phyloP scores from a whole-genome alignment of 139 green algal genomes.

The Gonium pectorale region DNA sequence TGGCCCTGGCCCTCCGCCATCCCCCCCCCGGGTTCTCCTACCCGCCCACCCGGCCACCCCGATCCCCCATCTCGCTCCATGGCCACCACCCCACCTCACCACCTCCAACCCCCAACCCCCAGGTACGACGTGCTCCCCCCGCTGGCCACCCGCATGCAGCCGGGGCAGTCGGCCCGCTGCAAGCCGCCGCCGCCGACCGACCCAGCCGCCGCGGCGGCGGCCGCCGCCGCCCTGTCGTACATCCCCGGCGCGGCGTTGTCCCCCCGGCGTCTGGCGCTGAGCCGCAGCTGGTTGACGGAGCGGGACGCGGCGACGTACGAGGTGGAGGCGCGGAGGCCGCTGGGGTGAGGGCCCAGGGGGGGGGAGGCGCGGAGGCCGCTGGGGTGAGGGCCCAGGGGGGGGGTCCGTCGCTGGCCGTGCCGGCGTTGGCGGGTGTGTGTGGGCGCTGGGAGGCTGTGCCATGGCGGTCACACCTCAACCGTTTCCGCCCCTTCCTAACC shows the following conservation, averaged over 20 bases:
- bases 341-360: background rate
- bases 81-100: background rate
- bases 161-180: conserved; percentile 5
- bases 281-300: conserved; percentile 73
- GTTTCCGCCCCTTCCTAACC: background rate
- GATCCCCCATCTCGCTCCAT: background rate
- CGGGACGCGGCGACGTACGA: conserved; percentile 72
- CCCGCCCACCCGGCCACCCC: background rate
- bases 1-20: too few species aligned
- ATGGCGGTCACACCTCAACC: background rate
- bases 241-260: conserved; percentile 52
- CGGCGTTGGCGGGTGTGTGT: too few species aligned
- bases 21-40: background rate
- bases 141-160: background rate
- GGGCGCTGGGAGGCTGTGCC: too few species aligned
- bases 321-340: conserved; percentile 46
- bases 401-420: background rate
- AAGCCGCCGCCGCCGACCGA: background rate
- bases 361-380: background rate
- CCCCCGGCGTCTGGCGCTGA: conserved; percentile 74
- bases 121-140: conserved; percentile 36
- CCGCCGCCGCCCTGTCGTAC: conserved; percentile 14
- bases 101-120: background rate
- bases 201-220: background rate
- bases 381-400: background rate